Evolutionary conservation across 2,329 filamentous ascomycete genomes (phyloP), one percentile per base, ranked within the genome.

Genomic region (Colletotrichum musicola): DNA sequence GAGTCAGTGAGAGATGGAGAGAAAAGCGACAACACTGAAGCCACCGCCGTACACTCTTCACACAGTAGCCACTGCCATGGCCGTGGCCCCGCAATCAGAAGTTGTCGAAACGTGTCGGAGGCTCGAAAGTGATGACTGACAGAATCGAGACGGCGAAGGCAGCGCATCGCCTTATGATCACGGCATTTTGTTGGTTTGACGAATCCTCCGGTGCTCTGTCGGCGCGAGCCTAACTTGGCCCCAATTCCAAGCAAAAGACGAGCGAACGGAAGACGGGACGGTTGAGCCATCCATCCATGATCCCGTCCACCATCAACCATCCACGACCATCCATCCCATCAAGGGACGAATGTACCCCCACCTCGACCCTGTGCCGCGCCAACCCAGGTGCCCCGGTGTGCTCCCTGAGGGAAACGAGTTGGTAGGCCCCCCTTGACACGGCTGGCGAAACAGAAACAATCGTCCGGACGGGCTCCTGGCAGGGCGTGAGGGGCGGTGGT

Each of bases 401-500:
- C 44, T 10, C 44, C n/a, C 44, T 50, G 46, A 60, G 46, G 46
- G 22, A 22, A 30, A 46, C 10, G 9, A 22, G 18, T 35, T 35
- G 7, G 30, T 35, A 35, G 30, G 30, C 30, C 30, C 13, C 57
- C 57, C 30, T 18, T 38, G 57, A 16, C 14, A 6, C 40, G 44
- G 25, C n/a, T 50, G 57, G 57, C 57, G 58, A 62, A 14, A 40
- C 46, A 58, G 12, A 42, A 20, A 40, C n/a, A 35, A 18, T 14
- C 16, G 14, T 30, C 20, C 30, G 5, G 10, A 10, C 9, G 44
- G 22, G 35, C 18, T 20, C 18, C 44, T 25, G 57, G 44, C 7
- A 25, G n/a, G n/a, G 46, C 20, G 22, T 25, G 64, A 68, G 60
- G 51, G 61, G 54, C 60, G 25, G 53, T 13, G 38, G 40, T n/a